Percentiles rank a stretch among this genome's conserved stretches.
These are phyloP conservation scores for Herpotrichia juniperi DNA, from an alignment of 2,329 filamentous ascomycete genomes.

Conservation along the genomic window DNA sequence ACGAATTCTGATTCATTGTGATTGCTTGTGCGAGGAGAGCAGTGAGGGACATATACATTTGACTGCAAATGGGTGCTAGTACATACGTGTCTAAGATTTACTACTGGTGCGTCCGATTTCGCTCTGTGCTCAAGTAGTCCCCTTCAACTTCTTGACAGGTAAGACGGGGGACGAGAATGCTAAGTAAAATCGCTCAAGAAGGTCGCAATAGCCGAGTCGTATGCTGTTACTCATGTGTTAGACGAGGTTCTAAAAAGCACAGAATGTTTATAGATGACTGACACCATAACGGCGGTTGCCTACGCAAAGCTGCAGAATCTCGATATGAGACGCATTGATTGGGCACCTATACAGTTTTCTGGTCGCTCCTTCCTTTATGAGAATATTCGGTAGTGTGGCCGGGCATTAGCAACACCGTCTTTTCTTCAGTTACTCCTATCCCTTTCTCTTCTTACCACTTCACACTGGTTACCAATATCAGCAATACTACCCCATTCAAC, in stretches of 20 bases:
- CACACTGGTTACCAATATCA: background rate
- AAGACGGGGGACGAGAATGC: background rate
- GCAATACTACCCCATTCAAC: background rate
- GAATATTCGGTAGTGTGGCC: background rate
- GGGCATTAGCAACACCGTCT: background rate
- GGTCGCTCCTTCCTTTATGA: background rate
- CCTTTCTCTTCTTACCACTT: background rate
- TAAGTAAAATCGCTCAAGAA: background rate
- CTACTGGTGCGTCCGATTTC: background rate
- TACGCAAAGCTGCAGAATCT: slow-evolving; percentile 14
- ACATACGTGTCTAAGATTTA: background rate
- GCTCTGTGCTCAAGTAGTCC: background rate
- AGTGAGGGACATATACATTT: background rate
- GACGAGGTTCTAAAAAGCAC: background rate
- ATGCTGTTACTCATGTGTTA: slow-evolving; percentile 3
- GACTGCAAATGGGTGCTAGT: background rate
- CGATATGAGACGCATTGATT: background rate
- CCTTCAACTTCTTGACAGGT: background rate
- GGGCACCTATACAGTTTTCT: background rate
- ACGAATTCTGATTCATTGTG: background rate
- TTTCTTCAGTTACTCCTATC: background rate
- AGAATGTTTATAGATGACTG: background rate
- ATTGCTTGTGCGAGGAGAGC: background rate
- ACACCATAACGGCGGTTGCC: slow-evolving; percentile 6
- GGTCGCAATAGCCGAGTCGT: background rate